Conservation (phyloP, 2,329 filamentous ascomycete genomes). For the Emmonsia crescens region DNA sequence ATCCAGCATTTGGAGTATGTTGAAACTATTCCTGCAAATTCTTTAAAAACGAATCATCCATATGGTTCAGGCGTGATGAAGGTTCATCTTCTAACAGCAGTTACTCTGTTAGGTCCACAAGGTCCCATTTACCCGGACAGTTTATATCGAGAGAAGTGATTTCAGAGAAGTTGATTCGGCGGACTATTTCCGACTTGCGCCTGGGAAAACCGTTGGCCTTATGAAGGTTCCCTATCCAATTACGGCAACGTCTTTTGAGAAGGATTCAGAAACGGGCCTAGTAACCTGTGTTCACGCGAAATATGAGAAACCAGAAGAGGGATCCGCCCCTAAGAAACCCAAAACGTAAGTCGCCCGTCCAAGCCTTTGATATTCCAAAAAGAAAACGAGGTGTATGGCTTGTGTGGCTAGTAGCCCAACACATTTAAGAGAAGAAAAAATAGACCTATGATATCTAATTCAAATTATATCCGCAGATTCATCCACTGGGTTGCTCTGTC, state of each 20-base stretch:
- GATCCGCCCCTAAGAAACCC: constrained; percentile 49
- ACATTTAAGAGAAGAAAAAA: neutral
- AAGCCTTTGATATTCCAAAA: neutral
- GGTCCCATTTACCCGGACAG: constrained; percentile 58
- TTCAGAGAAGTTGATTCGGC: constrained; percentile 62
- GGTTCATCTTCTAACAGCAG: neutral
- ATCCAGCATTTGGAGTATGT: constrained; percentile 42
- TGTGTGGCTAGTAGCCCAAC: neutral
- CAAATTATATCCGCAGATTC: constrained; percentile 27
- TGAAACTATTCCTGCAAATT: neutral
- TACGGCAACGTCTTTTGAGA: constrained; percentile 56
- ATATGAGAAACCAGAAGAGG: constrained; percentile 56
- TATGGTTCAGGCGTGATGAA: constrained; percentile 14
- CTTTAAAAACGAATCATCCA: neutral
- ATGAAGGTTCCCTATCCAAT: constrained; percentile 61
- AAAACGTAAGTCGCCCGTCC: constrained; percentile 49
- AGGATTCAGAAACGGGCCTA: constrained; percentile 52
- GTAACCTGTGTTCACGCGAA: constrained; percentile 57
- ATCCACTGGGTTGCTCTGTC: constrained; percentile 83
- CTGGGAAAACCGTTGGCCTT: constrained; percentile 62
- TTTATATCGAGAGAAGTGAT: constrained; percentile 76
- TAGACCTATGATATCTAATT: neutral
- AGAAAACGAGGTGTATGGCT: neutral
- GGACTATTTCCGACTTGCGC: constrained; percentile 69
- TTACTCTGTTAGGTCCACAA: constrained; percentile 29